Conservation (phyloP, 768 basidiomycete genomes). For the Boletus rufocinnamomeus region DNA sequence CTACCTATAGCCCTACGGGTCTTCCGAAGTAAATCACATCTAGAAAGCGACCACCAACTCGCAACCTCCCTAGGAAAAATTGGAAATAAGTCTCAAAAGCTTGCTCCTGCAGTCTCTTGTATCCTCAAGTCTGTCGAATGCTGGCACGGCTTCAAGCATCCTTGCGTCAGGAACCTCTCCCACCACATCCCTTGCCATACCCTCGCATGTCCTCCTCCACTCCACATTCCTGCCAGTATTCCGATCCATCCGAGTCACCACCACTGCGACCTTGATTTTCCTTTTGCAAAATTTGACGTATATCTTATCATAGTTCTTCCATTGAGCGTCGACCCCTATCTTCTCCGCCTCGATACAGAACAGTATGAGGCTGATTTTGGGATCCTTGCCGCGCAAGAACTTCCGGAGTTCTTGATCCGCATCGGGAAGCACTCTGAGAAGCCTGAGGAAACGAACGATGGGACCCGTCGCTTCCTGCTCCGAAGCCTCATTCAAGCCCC, state of each 20-base stretch:
- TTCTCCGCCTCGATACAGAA: slow-evolving; percentile 16
- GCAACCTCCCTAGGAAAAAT: slow-evolving; percentile 1
- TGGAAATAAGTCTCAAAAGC: slow-evolving; percentile 8
- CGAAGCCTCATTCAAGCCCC: slow-evolving; percentile 14
- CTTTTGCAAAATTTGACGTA: slow-evolving; percentile 14
- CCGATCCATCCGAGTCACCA: slow-evolving; percentile 15
- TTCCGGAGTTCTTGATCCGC: slow-evolving; percentile 14
- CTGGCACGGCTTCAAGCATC: slow-evolving; percentile 10
- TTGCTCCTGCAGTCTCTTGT: not conserved
- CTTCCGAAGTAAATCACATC: not conserved
- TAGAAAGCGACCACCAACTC: not conserved
- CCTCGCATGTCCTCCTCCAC: slow-evolving; percentile 4
- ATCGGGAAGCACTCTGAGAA: slow-evolving; percentile 5
- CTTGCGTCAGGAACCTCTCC: slow-evolving; percentile 5
- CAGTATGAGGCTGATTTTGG: slow-evolving; percentile 10
- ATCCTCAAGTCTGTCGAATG: slow-evolving; percentile 5
- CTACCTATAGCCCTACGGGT: not conserved
- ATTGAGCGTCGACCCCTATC: slow-evolving; percentile 6
- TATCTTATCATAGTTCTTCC: slow-evolving; percentile 18
- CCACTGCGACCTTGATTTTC: slow-evolving; percentile 14
- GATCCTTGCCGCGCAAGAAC: slow-evolving; percentile 15
- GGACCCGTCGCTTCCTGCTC: not conserved
- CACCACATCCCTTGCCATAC: not conserved
- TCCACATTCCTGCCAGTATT: not conserved
- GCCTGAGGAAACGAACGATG: slow-evolving; percentile 5